These are phyloP conservation scores for Tinospora cordifolia DNA, from an alignment of 164 flowering plant genomes.

Conservation along the genomic window DNA sequence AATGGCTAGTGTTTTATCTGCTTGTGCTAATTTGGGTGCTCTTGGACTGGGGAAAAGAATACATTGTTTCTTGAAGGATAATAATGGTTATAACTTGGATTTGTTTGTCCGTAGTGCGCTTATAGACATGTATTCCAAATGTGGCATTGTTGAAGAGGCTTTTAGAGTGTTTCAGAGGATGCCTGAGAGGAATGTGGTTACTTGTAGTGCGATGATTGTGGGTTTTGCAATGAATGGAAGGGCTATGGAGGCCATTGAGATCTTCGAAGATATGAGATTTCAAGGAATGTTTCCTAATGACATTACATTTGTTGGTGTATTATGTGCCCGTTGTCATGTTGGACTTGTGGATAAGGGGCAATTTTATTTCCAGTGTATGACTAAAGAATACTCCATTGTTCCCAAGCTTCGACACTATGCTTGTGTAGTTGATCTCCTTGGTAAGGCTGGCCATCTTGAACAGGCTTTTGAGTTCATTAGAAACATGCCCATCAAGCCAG, in stretches of 20 bases:
- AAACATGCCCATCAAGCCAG: conserved; percentile 21
- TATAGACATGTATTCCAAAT: conserved; percentile 26
- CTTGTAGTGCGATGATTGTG: conserved; percentile 21
- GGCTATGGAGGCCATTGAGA: conserved; percentile 17
- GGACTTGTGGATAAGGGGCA: conserved; percentile 23
- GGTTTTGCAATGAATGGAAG: conserved; percentile 27
- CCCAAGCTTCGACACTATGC: conserved; percentile 28
- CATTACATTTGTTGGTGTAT: conserved; percentile 23
- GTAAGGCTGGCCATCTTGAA: conserved; percentile 21
- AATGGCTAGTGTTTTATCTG: conserved; percentile 23
- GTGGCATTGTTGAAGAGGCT: conserved; percentile 23
- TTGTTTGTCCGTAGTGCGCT: conserved; percentile 23
- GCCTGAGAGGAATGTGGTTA: conserved; percentile 19
- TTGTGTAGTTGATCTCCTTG: conserved; percentile 28
- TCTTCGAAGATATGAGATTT: conserved; percentile 22
- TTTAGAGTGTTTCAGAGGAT: conserved; percentile 15
- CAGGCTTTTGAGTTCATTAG: conserved; percentile 17
- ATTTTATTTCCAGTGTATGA: conserved; percentile 16
- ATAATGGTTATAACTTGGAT: conserved; percentile 15
- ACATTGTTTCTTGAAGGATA: conserved; percentile 17
- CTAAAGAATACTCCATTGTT: conserved; percentile 15
- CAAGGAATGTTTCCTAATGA: conserved; percentile 20
- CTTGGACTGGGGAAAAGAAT: conserved; percentile 19
- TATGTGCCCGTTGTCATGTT: conserved; percentile 28
- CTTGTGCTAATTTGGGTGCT: conserved; percentile 26